phyloP scores from a whole-genome alignment of 2,329 filamentous ascomycete species.

The Fusarium ambrosium region DNA sequence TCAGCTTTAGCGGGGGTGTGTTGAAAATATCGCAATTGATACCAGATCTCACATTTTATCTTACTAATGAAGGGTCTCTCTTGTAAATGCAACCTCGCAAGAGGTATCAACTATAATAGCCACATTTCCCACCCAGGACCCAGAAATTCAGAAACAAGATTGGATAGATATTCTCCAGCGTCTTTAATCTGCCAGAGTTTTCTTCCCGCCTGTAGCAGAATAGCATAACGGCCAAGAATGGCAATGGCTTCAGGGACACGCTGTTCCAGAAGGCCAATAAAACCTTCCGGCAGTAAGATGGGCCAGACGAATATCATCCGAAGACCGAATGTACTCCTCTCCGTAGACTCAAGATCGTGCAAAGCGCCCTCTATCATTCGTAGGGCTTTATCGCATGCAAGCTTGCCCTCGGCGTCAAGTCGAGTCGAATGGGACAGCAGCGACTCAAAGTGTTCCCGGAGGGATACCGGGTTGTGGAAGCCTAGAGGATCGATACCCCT shows the following conservation, averaged over 20 bases:
- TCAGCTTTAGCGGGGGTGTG: not conserved
- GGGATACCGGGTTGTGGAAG: not conserved
- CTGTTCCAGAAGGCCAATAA: not conserved
- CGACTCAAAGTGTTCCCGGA: too few relatives aligned
- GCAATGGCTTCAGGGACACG: not conserved
- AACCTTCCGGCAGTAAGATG: not conserved
- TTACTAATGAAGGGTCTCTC: not conserved
- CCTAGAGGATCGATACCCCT: not conserved
- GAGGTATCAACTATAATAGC: too few relatives aligned
- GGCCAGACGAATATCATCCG: slow-evolving; percentile 2
- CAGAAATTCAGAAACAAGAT: not conserved
- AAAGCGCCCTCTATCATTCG: not conserved
- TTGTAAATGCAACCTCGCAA: too few relatives aligned
- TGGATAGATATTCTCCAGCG: not conserved
- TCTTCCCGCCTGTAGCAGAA: not conserved
- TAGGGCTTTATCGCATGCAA: not conserved
- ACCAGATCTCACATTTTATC: not conserved
- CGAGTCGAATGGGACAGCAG: not conserved
- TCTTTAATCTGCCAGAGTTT: not conserved
- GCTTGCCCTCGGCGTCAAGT: not conserved
- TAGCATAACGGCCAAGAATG: not conserved
- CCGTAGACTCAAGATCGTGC: not conserved
- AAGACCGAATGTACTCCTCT: not conserved
- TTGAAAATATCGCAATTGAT: not conserved
- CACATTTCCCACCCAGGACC: not conserved